Percentiles rank a stretch among this genome's conserved stretches.
Conservation (phyloP, 75 land plant species). For the Pinus albicaulis region DNA sequence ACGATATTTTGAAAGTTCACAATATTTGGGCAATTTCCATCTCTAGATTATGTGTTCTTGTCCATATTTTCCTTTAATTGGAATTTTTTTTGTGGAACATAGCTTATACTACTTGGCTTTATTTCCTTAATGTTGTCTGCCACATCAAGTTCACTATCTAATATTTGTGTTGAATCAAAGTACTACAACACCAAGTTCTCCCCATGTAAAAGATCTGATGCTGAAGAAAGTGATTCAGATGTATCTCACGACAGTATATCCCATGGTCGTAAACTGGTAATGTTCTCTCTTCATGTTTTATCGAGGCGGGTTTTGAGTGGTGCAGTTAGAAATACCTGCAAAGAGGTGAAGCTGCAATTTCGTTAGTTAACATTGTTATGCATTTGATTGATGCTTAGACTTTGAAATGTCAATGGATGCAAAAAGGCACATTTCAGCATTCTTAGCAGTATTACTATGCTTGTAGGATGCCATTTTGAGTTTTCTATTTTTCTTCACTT, state of each 20-base stretch:
- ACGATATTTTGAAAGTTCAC: not conserved
- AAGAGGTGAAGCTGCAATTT: constrained; percentile 29
- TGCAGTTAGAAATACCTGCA: constrained; percentile 29
- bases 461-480: not conserved
- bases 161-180: constrained; percentile 65
- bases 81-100: constrained; percentile 22
- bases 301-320: constrained; percentile 34
- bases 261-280: constrained; percentile 22
- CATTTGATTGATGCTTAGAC: constrained; percentile 1
- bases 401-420: not conserved
- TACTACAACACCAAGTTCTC: constrained; percentile 51
- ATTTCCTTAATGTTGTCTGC: constrained; percentile 77
- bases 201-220: constrained; percentile 47
- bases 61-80: not conserved
- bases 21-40: not conserved
- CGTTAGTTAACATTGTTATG: not conserved
- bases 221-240: constrained; percentile 13
- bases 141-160: constrained; percentile 52
- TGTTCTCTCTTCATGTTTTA: constrained; percentile 12
- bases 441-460: not conserved
- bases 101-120: constrained; percentile 88
- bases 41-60: not conserved
- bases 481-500: not conserved
- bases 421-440: not conserved
- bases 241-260: constrained; percentile 19